These are phyloP conservation scores for Ciborinia camelliae DNA, from an alignment of 2,329 filamentous ascomycete species.

Conservation along the genomic window DNA sequence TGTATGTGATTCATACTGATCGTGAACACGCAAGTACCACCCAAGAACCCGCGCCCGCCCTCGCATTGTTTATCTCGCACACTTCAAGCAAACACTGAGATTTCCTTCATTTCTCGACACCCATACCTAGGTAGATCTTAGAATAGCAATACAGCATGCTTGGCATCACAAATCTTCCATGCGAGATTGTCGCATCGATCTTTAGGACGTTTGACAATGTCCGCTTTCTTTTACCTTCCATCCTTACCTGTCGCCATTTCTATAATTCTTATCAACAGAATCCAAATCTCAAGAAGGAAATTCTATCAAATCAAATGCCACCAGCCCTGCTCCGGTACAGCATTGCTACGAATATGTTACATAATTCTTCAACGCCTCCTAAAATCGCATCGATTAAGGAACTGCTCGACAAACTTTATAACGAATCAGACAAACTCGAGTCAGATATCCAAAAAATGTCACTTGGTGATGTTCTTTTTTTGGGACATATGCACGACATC, in stretches of 20 bases:
- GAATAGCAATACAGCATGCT: no score
- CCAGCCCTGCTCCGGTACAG: neutral
- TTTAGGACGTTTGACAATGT: neutral
- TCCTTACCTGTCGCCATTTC: neutral
- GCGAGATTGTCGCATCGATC: neutral
- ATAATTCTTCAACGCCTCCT: neutral
- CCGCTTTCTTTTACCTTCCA: neutral
- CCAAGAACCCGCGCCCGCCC: no score
- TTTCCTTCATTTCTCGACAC: no score
- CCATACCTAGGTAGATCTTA: no score
- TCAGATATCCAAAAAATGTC: neutral
- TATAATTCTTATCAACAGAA: neutral
- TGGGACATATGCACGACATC: no score
- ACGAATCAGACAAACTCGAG: neutral
- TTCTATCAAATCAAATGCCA: neutral
- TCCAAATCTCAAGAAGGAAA: neutral
- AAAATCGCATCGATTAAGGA: neutral
- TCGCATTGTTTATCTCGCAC: no score
- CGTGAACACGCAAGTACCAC: no score
- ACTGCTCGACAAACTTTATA: neutral
- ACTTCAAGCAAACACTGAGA: no score
- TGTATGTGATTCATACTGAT: no score
- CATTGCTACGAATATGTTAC: neutral
- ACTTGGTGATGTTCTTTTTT: no score
- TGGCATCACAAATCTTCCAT: neutral